Conservation (phyloP, 2,329 filamentous ascomycete species). For the Alternaria sp. region DNA sequence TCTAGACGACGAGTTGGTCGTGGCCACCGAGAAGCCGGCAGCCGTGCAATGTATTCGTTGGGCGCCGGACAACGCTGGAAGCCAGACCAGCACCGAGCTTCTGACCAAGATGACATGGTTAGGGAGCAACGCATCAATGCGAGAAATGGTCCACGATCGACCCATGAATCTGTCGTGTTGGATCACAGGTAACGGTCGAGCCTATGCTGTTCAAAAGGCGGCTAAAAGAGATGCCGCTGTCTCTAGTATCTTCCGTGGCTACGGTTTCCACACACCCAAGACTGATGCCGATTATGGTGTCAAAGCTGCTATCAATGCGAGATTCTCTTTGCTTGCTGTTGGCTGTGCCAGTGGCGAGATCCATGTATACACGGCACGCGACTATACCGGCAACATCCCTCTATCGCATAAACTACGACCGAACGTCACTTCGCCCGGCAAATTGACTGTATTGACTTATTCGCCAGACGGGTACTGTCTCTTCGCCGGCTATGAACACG, state of each 20-base stretch:
- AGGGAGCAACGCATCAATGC: constrained; percentile 75
- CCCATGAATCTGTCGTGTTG: constrained; percentile 96
- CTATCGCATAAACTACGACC: constrained; percentile 79
- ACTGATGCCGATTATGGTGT: constrained; percentile 66
- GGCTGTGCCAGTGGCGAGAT: constrained; percentile 81
- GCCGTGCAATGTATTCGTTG: constrained; percentile 97
- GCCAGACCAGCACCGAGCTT: constrained; percentile 89
- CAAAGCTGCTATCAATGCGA: constrained; percentile 85
- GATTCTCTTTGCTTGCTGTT: constrained; percentile 91
- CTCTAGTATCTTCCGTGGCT: constrained; percentile 81
- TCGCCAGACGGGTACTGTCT: constrained; percentile 96
- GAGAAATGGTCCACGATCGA: constrained; percentile 89
- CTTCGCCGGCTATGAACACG: constrained; percentile 89
- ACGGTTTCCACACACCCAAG: constrained; percentile 84
- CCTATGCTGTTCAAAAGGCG: constrained; percentile 84
- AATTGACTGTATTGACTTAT: constrained; percentile 77
- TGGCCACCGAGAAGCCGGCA: constrained; percentile 88
- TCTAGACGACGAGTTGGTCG: constrained; percentile 88
- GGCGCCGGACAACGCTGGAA: constrained; percentile 81
- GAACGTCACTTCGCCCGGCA: constrained; percentile 74
- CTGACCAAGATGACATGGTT: constrained; percentile 87
- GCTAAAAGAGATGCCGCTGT: constrained; percentile 52
- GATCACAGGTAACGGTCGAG: constrained; percentile 86
- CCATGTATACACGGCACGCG: constrained; percentile 87
- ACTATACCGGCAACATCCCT: constrained; percentile 92